Conservation (phyloP, 805 yeast species). For the Starmerella scarabaei region DNA sequence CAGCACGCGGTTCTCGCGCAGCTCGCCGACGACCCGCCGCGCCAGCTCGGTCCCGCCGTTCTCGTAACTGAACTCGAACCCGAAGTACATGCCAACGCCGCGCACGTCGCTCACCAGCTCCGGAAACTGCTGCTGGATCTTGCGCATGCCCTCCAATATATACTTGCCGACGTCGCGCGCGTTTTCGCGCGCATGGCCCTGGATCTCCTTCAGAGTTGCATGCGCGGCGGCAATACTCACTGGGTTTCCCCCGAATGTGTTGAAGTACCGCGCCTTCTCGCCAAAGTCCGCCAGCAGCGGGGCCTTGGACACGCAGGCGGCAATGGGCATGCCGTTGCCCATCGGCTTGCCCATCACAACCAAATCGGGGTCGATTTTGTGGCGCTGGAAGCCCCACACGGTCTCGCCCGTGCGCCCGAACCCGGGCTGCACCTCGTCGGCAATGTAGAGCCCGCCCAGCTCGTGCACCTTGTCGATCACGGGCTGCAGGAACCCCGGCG, state of each 20-base stretch:
- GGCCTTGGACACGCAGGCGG: conserved; percentile 7
- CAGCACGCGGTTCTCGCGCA: conserved; percentile 12
- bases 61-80: conserved; percentile 7
- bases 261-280: conserved; percentile 12
- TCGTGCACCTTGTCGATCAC: conserved; percentile 6
- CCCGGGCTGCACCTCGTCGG: conserved; percentile 16
- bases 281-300: conserved; percentile 10
- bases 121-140: conserved; percentile 1
- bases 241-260: conserved; percentile 14
- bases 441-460: conserved; percentile 11
- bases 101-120: conserved; percentile 9
- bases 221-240: conserved; percentile 14
- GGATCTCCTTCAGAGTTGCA: conserved; percentile 7
- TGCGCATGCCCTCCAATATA: conserved; percentile 6
- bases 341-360: conserved; percentile 15
- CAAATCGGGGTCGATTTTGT: conserved; percentile 10
- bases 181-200: conserved; percentile 6
- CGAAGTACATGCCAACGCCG: conserved; percentile 14
- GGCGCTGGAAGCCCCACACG: conserved; percentile 15
- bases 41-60: conserved; percentile 5
- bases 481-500: conserved; percentile 8
- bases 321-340: conserved; percentile 15
- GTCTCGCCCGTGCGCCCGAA: conserved; percentile 12
- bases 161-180: conserved; percentile 5
- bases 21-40: conserved; percentile 4